A percentile compares a stretch with the other conserved stretches of the same genome.
Conservation (phyloP, 345 rosid genomes). For the Populus simonii region DNA sequence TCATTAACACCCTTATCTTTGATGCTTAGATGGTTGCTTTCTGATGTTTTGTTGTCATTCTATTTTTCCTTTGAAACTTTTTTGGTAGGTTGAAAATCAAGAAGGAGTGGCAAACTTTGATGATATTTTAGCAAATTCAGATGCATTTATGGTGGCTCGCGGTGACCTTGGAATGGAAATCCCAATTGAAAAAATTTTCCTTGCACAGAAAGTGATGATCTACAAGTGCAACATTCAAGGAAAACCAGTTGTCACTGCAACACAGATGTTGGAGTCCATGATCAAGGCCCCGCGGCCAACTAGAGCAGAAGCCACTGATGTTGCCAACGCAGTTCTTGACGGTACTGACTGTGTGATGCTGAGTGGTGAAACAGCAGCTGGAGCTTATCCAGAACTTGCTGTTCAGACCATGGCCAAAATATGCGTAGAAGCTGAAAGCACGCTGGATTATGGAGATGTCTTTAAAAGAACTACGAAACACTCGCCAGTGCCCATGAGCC, state of each 20-base stretch:
- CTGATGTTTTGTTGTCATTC: not conserved
- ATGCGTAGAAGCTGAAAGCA: conserved; percentile 91
- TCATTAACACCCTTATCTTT: not conserved
- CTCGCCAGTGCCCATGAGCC: conserved; percentile 95
- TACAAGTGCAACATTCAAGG: conserved; percentile 98
- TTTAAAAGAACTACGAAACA: conserved; percentile 80
- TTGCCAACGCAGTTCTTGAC: conserved; percentile 93
- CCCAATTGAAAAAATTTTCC: conserved; percentile 91
- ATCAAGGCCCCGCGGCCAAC: conserved; percentile 97
- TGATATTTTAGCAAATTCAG: conserved; percentile 78
- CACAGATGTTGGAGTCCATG: conserved; percentile 92
- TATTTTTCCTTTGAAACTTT: not conserved
- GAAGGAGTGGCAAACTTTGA: conserved; percentile 98
- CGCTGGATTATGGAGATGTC: conserved; percentile 72
- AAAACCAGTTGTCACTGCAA: conserved; percentile 63
- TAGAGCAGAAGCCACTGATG: conserved; percentile 97
- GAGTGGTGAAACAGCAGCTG: conserved; percentile 98
- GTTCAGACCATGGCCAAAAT: conserved; percentile 93
- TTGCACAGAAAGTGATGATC: conserved; percentile 98
- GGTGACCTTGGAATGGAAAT: conserved; percentile 99
- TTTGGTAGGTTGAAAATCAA: conserved; percentile 81
- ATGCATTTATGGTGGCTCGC: conserved; percentile 97
- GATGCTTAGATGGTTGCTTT: not conserved
- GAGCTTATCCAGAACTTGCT: conserved; percentile 92
- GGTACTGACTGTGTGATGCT: conserved; percentile 96